Percentiles rank a stretch among this genome's conserved stretches.
phyloP scores from a whole-genome alignment of 257 asterid species.

The Anisodus tanguticus region DNA sequence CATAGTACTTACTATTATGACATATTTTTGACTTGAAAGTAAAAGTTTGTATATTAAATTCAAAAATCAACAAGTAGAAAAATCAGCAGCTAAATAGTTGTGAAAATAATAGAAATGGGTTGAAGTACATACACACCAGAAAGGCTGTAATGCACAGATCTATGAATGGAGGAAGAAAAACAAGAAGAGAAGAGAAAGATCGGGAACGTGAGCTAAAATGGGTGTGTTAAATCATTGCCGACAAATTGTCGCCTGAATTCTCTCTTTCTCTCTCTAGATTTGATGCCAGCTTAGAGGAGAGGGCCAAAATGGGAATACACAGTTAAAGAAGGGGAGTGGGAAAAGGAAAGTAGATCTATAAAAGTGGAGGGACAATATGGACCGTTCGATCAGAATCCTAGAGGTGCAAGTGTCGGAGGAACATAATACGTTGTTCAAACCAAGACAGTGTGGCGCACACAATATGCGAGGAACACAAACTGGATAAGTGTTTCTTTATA shows the following conservation, averaged over 20 bases:
- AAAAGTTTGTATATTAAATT: not conserved
- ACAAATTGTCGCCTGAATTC: not conserved
- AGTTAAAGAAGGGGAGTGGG: not conserved
- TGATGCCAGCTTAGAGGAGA: constrained; percentile 45
- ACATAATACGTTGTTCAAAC: not conserved
- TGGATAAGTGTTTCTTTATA: too few relatives aligned
- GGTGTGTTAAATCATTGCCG: constrained; percentile 25
- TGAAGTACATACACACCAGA: not conserved
- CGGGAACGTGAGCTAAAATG: constrained; percentile 20
- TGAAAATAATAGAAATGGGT: not conserved
- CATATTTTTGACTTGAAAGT: not conserved
- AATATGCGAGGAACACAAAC: constrained; percentile 5
- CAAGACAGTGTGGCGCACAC: too few relatives aligned
- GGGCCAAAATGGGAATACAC: not conserved
- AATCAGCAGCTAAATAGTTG: not conserved
- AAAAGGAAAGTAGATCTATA: constrained; percentile 20
- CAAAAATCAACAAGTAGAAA: not conserved
- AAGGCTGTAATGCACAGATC: not conserved
- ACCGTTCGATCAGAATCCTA: constrained; percentile 51
- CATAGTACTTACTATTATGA: too few relatives aligned
- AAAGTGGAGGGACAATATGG: constrained; percentile 54
- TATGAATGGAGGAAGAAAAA: not conserved
- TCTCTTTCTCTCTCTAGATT: constrained; percentile 49
- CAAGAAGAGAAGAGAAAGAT: not conserved
- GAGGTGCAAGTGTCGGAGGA: constrained; percentile 41